These are phyloP conservation scores for Colletotrichum cordylinicola DNA, from an alignment of 2,329 filamentous ascomycete species.

Conservation along the genomic window DNA sequence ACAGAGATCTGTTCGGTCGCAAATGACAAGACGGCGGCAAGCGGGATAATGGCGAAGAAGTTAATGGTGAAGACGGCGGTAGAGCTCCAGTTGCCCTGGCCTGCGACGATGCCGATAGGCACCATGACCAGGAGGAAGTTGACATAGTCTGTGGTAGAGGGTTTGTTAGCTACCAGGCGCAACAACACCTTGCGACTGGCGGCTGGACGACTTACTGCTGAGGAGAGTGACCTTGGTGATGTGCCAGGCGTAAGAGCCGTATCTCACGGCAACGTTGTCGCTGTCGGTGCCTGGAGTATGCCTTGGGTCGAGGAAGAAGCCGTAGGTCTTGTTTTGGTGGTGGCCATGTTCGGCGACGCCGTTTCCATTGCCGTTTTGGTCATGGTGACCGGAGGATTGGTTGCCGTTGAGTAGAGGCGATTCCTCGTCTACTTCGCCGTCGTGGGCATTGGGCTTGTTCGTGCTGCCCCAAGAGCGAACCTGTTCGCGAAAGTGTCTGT, in stretches of 20 bases:
- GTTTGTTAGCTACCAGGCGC: neutral
- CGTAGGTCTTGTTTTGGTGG: constrained; percentile 30
- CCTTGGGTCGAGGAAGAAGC: constrained; percentile 55
- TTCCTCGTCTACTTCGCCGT: constrained; percentile 36
- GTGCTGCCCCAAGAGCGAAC: constrained; percentile 27
- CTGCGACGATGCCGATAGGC: constrained; percentile 74
- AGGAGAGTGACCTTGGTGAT: constrained; percentile 62
- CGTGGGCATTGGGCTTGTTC: constrained; percentile 25
- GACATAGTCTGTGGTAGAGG: constrained; percentile 53
- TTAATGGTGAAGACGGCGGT: constrained; percentile 77
- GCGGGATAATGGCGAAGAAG: constrained; percentile 80
- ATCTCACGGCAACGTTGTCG: constrained; percentile 49
- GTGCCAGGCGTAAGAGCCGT: constrained; percentile 57
- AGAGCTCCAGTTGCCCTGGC: constrained; percentile 65
- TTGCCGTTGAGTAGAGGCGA: constrained; percentile 49
- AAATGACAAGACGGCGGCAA: constrained; percentile 76
- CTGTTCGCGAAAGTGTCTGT: constrained; percentile 31
- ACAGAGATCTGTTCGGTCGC: constrained; percentile 79
- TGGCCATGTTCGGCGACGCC: constrained; percentile 21
- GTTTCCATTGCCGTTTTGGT: constrained; percentile 10
- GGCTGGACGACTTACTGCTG: constrained; percentile 55
- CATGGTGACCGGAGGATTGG: constrained; percentile 22
- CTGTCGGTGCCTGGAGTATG: constrained; percentile 59
- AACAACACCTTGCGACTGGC: neutral
- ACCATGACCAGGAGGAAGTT: constrained; percentile 79